A percentile compares a stretch with the other conserved stretches of the same genome.
Evolutionary conservation across 176 grass and related monocot genomes (phyloP).

Genomic region (Carex pumila): DNA sequence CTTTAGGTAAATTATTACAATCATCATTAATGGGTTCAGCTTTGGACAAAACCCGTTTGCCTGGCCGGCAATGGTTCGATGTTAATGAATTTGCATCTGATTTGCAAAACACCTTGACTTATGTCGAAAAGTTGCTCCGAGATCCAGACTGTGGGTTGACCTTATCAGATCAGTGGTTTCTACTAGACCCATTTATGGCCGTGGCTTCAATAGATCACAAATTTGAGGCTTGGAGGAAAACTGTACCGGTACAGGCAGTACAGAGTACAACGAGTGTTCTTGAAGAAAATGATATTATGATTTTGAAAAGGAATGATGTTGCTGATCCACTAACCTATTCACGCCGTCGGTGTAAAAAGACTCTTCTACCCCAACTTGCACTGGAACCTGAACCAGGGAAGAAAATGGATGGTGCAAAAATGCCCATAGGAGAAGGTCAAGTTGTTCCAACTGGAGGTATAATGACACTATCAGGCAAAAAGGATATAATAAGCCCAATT

Average conservation of each 20-base stretch:
- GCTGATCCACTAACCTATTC: conserved; percentile 12
- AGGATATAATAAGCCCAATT: neutral
- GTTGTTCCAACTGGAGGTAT: neutral
- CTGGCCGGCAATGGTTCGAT: conserved; percentile 45
- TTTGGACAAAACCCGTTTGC: conserved; percentile 22
- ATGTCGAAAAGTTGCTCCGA: conserved; percentile 38
- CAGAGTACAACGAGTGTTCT: conserved; percentile 54
- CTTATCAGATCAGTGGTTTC: conserved; percentile 66
- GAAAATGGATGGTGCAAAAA: neutral
- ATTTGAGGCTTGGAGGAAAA: conserved; percentile 62
- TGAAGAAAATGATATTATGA: conserved; percentile 21
- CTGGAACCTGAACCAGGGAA: neutral
- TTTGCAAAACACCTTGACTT: conserved; percentile 47
- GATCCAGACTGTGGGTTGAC: conserved; percentile 33
- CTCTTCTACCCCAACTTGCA: neutral
- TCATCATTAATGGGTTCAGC: conserved; percentile 7
- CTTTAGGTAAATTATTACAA: conserved; percentile 55
- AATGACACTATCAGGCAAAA: neutral
- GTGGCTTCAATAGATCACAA: conserved; percentile 72
- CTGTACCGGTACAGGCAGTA: conserved; percentile 53
- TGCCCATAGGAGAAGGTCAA: neutral
- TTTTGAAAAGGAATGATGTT: conserved; percentile 24
- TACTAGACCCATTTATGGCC: conserved; percentile 87
- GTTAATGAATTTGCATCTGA: conserved; percentile 56
- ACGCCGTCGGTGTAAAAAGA: neutral